Base-by-base conservation (phyloP, 495 filamentous ascomycete genomes). In the Choiromyces venosus region DNA sequence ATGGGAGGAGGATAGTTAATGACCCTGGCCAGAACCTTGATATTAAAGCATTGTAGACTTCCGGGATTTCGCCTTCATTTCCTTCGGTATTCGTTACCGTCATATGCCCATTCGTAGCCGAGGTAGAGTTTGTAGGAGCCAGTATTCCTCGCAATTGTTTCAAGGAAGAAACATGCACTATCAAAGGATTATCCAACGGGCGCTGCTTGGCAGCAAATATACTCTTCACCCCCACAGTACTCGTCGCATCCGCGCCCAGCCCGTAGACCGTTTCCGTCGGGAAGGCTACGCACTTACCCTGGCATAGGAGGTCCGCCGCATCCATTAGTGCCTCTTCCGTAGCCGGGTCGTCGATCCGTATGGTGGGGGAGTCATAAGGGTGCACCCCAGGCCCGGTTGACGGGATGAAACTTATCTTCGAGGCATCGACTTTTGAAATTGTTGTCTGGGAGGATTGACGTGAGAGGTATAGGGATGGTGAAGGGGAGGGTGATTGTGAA, bases 261-360 rank as follows among this genome's bases (percentile, higher is more conserved):
- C 95, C 95, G 82, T 99, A 99, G 14, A 99, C 95, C 8, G 95
- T 99, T 83, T 99, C 95, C 0, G 96, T 99, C 7, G 95, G 96
- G 81, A 99, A 99, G 12, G 92, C 96, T 61, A 99, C 92, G 66
- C 71, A 74, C 65, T 81, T 71, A 68, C 71, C 70, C 25, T 75
- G 61, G 40, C 71, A 46, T 21, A 79, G 6, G 3, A 81, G 46
- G 35, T 69, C 65, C 3, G 79, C 73, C 12, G 80, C 79, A 19
- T 67, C 33, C 52, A 71, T 42, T 2, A 81, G 70, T 25, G 74
- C 37, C n/a, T 67, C 52, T 4, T 25, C 33, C 18, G 79, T 75
- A 40, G 69, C 39, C 9, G 68, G 39, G 29, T 78, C 76, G 4
- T 40, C 42, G 35, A 81, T 76, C n/a, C 74, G 37, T 35, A 81